A percentile compares a stretch with the other conserved stretches of the same genome.
These are phyloP conservation scores for Trichoderma cornu-damae DNA, from an alignment of 2,329 filamentous ascomycete species.

Conservation along the genomic window DNA sequence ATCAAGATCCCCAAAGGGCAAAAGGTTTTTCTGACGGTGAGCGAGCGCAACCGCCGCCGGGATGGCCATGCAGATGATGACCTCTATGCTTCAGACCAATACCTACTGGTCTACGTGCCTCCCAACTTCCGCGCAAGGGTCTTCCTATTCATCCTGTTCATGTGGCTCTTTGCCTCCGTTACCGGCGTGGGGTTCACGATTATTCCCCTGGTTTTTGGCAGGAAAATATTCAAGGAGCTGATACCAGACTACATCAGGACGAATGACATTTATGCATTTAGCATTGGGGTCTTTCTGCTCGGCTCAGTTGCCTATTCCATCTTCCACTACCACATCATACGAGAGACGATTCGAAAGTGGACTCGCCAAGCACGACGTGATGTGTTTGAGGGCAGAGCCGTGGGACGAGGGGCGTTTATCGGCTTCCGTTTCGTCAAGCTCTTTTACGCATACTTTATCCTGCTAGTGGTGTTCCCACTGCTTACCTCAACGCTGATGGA, in stretches of 20 bases:
- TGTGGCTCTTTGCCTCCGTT: slow-evolving; percentile 89
- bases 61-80: slow-evolving; percentile 50
- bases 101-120: slow-evolving; percentile 73
- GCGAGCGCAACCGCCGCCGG: slow-evolving; percentile 58
- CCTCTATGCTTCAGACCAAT: slow-evolving; percentile 54
- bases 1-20: slow-evolving; percentile 85
- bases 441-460: slow-evolving; percentile 68
- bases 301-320: slow-evolving; percentile 61
- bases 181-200: slow-evolving; percentile 84
- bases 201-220: slow-evolving; percentile 78
- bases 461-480: slow-evolving; percentile 75
- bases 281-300: slow-evolving; percentile 77
- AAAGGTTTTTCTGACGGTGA: slow-evolving; percentile 70
- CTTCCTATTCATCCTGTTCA: slow-evolving; percentile 76
- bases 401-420: slow-evolving; percentile 27
- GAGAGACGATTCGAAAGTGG: slow-evolving; percentile 32
- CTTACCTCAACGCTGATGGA: slow-evolving; percentile 76
- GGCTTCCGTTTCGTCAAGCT: slow-evolving; percentile 43
- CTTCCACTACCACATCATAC: slow-evolving; percentile 45
- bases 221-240: slow-evolving; percentile 66
- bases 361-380: slow-evolving; percentile 23
- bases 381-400: slow-evolving; percentile 23
- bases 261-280: slow-evolving; percentile 97
- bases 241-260: slow-evolving; percentile 68
- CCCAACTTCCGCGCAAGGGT: slow-evolving; percentile 78